Evolutionary conservation across 805 yeast genomes (phyloP).

Genomic region (Citeromyces nyonsensis): DNA sequence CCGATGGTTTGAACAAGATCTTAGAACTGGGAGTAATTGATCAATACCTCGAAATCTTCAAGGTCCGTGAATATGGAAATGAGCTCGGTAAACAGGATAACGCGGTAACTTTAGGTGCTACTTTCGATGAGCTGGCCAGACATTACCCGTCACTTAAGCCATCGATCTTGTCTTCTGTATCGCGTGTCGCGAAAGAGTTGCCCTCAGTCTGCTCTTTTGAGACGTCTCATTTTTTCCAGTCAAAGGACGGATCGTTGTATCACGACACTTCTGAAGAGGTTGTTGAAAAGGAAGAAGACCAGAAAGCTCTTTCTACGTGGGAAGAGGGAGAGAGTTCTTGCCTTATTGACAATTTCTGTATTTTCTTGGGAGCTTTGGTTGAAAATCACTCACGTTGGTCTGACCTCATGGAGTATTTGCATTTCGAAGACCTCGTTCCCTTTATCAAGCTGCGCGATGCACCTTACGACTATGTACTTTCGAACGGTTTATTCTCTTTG

Average conservation of each 20-base stretch:
- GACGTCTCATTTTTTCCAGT: slow-evolving; percentile 27
- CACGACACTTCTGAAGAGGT: slow-evolving; percentile 22
- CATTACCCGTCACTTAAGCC: slow-evolving; percentile 70
- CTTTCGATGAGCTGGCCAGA: slow-evolving; percentile 68
- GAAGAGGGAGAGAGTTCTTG: slow-evolving; percentile 29
- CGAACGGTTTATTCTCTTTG: slow-evolving; percentile 36
- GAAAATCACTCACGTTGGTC: slow-evolving; percentile 35
- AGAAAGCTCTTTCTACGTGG: slow-evolving; percentile 30
- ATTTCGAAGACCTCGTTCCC: slow-evolving; percentile 27
- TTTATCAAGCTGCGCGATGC: slow-evolving; percentile 32
- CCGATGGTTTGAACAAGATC: slow-evolving; percentile 51
- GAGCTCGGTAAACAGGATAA: slow-evolving; percentile 37
- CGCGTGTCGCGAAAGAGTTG: slow-evolving; percentile 24
- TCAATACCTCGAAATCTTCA: slow-evolving; percentile 34
- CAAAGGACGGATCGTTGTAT: slow-evolving; percentile 23
- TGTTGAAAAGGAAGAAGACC: slow-evolving; percentile 22
- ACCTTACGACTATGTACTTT: slow-evolving; percentile 45
- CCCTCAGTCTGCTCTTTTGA: slow-evolving; percentile 22
- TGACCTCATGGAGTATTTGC: slow-evolving; percentile 19
- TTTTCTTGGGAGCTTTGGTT: slow-evolving; percentile 33
- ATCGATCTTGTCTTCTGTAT: slow-evolving; percentile 30
- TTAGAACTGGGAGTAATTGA: slow-evolving; percentile 20
- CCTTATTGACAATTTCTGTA: slow-evolving; percentile 31
- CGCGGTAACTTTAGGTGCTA: slow-evolving; percentile 41
- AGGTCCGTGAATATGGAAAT: slow-evolving; percentile 30